These are phyloP conservation scores for Colletotrichum coccodes DNA, from an alignment of 2,329 filamentous ascomycete species.

Conservation along the genomic window DNA sequence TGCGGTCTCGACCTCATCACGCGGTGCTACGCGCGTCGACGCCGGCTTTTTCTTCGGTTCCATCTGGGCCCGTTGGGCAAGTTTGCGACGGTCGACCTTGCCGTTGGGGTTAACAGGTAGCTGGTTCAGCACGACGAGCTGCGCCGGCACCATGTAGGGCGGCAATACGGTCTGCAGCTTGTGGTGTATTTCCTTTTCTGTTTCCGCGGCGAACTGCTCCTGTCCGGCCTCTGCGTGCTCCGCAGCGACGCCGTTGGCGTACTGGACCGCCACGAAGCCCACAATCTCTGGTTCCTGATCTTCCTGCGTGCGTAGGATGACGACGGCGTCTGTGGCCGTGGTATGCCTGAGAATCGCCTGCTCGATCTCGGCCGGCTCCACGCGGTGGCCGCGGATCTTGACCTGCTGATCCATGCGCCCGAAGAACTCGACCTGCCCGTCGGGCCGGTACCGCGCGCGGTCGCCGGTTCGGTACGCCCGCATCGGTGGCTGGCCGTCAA, in stretches of 20 bases:
- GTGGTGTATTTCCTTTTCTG: not conserved
- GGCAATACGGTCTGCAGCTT: not conserved
- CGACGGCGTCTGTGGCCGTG: slow-evolving; percentile 32
- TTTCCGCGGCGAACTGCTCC: not conserved
- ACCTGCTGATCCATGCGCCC: slow-evolving; percentile 41
- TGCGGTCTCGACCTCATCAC: slow-evolving; percentile 11
- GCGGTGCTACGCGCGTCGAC: not conserved
- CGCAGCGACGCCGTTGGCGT: not conserved
- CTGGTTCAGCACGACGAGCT: no score
- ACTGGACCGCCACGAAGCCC: not conserved
- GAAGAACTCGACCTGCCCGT: slow-evolving; percentile 40
- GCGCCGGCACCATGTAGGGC: slow-evolving; percentile 39
- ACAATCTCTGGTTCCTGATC: not conserved
- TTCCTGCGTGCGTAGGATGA: slow-evolving; percentile 8
- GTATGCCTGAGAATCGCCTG: slow-evolving; percentile 26
- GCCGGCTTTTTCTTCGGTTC: not conserved
- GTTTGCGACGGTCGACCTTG: slow-evolving; percentile 38
- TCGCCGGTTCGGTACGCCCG: slow-evolving; percentile 42
- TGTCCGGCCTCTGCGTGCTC: not conserved
- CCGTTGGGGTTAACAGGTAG: slow-evolving; percentile 39
- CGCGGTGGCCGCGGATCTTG: slow-evolving; percentile 43
- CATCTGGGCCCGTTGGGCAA: slow-evolving; percentile 31
- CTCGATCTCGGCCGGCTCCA: slow-evolving; percentile 42
- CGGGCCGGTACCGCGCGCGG: slow-evolving; percentile 4
- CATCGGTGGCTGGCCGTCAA: not conserved